Conservation (phyloP, 805 yeast genomes). For the Tetrapisispora pingtungensis region DNA sequence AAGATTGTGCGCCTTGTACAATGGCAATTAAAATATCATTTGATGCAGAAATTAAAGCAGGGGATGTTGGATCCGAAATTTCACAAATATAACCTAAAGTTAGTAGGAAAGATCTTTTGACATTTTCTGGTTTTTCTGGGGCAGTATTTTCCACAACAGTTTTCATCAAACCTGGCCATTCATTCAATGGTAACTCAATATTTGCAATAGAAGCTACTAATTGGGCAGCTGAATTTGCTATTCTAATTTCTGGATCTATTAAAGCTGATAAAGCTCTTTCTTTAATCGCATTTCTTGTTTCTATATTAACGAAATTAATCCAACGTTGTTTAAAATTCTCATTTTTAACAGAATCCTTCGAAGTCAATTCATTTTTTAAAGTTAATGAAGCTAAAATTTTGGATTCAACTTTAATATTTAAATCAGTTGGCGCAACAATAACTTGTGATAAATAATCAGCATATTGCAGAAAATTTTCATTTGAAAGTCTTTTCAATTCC, state of each 20-base stretch:
- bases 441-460: constrained; percentile 60
- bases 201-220: constrained; percentile 95
- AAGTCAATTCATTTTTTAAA: constrained; percentile 75
- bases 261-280: constrained; percentile 53
- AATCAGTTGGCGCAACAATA: constrained; percentile 50
- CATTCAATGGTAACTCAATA: constrained; percentile 77
- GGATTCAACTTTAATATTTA: constrained; percentile 49
- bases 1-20: constrained; percentile 87
- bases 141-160: constrained; percentile 80
- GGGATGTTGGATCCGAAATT: constrained; percentile 67
- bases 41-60: constrained; percentile 70
- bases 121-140: constrained; percentile 62
- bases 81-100: constrained; percentile 96
- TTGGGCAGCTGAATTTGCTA: constrained; percentile 85
- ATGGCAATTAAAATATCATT: constrained; percentile 91
- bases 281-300: constrained; percentile 55
- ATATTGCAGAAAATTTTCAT: constrained; percentile 67
- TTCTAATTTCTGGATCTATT: constrained; percentile 55
- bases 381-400: constrained; percentile 86
- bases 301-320: constrained; percentile 45
- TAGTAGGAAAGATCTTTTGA: constrained; percentile 78
- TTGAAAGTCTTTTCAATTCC: constrained; percentile 60
- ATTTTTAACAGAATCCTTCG: constrained; percentile 61
- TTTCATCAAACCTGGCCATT: constrained; percentile 83
- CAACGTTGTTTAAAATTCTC: constrained; percentile 61